A percentile compares a stretch with the other conserved stretches of the same genome.
Evolutionary conservation across 352 stramenopile genomes (phyloP).

Genomic region (Phytophthora pistaciae): DNA sequence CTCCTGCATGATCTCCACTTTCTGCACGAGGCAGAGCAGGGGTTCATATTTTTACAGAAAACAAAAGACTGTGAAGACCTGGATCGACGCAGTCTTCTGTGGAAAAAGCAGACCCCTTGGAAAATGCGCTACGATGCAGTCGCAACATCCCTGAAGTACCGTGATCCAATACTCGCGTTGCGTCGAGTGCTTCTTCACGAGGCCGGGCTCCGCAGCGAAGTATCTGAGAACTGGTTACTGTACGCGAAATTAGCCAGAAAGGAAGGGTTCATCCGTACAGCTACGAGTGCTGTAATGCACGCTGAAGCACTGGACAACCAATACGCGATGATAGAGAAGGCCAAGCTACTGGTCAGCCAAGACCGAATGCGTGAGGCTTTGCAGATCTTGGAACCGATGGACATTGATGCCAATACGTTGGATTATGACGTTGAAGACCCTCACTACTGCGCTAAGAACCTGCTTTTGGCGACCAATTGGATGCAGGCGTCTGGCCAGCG

Average conservation of each 20-base stretch:
- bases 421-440: conserved; percentile 81
- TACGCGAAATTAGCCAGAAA: conserved; percentile 88
- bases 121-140: conserved; percentile 76
- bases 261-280: conserved; percentile 84
- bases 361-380: conserved; percentile 88
- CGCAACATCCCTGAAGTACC: conserved; percentile 82
- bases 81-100: conserved; percentile 47
- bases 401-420: conserved; percentile 79
- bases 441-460: conserved; percentile 83
- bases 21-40: conserved; percentile 78
- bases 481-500: conserved; percentile 96
- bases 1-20: conserved; percentile 83
- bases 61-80: conserved; percentile 28
- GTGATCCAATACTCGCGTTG: conserved; percentile 85
- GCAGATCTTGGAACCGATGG: conserved; percentile 83
- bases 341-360: conserved; percentile 84
- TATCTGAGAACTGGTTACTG: conserved; percentile 85
- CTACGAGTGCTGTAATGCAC: conserved; percentile 88
- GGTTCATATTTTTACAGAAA: conserved; percentile 66
- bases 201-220: conserved; percentile 63
- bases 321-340: conserved; percentile 80
- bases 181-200: conserved; percentile 81
- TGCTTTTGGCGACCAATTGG: conserved; percentile 97
- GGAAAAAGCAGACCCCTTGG: conserved; percentile 75
- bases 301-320: conserved; percentile 80